Percentiles rank a stretch among this genome's conserved stretches.
Conservation (phyloP, 805 yeast species). For the Ogataea saltuana region DNA sequence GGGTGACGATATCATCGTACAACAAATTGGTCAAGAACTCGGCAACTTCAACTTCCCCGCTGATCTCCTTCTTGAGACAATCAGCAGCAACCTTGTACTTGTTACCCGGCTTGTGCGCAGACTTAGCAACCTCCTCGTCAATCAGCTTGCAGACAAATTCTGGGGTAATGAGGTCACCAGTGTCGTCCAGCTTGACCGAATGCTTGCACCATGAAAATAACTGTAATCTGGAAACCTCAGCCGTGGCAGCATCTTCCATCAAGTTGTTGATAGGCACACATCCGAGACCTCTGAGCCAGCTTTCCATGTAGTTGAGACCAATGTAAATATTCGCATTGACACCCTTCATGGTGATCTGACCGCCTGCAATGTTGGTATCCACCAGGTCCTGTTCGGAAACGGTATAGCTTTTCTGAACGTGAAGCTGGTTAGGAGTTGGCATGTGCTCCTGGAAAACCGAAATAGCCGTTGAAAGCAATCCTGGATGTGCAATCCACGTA, state of each 20-base stretch:
- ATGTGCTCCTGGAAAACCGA: slow-evolving; percentile 70
- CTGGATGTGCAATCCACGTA: slow-evolving; percentile 90
- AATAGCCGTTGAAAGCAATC: slow-evolving; percentile 71
- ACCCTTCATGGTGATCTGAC: slow-evolving; percentile 67
- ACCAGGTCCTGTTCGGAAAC: slow-evolving; percentile 59
- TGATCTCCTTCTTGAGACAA: slow-evolving; percentile 70
- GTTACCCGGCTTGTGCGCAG: slow-evolving; percentile 57
- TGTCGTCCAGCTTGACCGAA: slow-evolving; percentile 57
- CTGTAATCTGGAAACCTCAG: slow-evolving; percentile 83
- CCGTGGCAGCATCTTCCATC: slow-evolving; percentile 92
- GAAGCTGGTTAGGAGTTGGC: slow-evolving; percentile 82
- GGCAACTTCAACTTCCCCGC: slow-evolving; percentile 64
- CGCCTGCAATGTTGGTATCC: slow-evolving; percentile 63
- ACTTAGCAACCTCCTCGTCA: slow-evolving; percentile 59
- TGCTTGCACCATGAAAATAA: slow-evolving; percentile 84
- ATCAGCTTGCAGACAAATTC: slow-evolving; percentile 57
- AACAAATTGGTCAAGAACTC: slow-evolving; percentile 77
- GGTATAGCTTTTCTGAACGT: slow-evolving; percentile 43
- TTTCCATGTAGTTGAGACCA: slow-evolving; percentile 80
- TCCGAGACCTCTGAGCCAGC: slow-evolving; percentile 82
- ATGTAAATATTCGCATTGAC: slow-evolving; percentile 70
- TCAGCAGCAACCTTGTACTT: slow-evolving; percentile 69
- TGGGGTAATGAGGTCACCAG: slow-evolving; percentile 58
- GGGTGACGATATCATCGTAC: slow-evolving; percentile 69
- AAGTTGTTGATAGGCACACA: slow-evolving; percentile 83